Conservation (phyloP, 2,329 filamentous ascomycete species). For the Coniochaeta sp. region DNA sequence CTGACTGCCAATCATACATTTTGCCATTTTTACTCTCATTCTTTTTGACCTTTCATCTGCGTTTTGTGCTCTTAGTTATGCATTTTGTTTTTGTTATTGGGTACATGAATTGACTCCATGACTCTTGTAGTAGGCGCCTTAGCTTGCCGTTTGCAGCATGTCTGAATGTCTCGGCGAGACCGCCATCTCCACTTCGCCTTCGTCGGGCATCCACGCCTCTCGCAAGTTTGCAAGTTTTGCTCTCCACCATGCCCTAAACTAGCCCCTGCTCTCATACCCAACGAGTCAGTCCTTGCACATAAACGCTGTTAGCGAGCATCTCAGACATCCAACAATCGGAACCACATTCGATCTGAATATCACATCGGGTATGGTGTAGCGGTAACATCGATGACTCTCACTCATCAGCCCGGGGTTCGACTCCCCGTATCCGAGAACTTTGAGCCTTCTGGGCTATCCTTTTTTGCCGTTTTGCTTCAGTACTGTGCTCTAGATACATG, state of each 20-base stretch:
- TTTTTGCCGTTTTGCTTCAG: no score
- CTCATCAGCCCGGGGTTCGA: constrained; percentile 2
- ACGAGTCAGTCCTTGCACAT: neutral
- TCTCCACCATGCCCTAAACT: neutral
- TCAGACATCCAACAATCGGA: neutral
- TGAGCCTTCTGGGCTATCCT: no score
- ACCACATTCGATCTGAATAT: neutral
- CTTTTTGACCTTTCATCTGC: neutral
- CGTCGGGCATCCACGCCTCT: no score
- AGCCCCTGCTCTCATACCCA: neutral
- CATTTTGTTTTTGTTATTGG: no score
- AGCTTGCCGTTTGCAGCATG: no score
- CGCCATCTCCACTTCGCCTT: neutral
- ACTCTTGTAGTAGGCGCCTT: no score
- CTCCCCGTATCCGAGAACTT: constrained; percentile 1
- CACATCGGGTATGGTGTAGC: constrained; percentile 2
- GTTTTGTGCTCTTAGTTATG: no score
- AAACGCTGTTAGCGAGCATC: neutral
- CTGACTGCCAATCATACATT: no score
- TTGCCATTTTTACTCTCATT: neutral
- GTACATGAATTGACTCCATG: no score
- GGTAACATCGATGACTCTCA: constrained; percentile 2
- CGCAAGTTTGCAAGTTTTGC: no score
- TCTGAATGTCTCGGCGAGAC: no score
- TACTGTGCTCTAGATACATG: no score